These are phyloP conservation scores for Pseudovirgaria hyperparasitica DNA, from an alignment of 2,329 filamentous ascomycete genomes.

Conservation along the genomic window DNA sequence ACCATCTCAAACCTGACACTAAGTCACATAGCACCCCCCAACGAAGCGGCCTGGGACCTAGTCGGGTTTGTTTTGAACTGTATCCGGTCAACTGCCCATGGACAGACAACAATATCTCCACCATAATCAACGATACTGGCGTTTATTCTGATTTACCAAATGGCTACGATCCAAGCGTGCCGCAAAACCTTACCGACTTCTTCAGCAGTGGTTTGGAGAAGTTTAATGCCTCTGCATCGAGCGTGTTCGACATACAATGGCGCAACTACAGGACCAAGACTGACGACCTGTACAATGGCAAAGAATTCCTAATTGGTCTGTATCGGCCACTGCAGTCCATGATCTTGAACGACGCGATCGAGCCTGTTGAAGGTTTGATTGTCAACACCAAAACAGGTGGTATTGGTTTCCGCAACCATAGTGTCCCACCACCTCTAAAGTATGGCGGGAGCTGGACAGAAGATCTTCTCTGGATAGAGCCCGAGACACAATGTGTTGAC, in stretches of 20 bases:
- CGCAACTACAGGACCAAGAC: conserved; percentile 11
- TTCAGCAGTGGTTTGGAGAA: conserved; percentile 25
- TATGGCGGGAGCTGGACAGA: conserved; percentile 33
- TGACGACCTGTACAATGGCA: conserved; percentile 17
- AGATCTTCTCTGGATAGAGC: conserved; percentile 36
- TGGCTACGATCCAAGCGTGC: conserved; percentile 22
- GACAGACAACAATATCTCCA: conserved; percentile 8
- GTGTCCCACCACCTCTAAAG: conserved; percentile 17
- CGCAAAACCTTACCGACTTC: conserved; percentile 19
- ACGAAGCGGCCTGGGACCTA: conserved; percentile 19
- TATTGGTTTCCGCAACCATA: conserved; percentile 35
- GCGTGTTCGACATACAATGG: conserved; percentile 32
- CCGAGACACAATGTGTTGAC: conserved; percentile 31
- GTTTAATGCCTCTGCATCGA: conserved; percentile 23
- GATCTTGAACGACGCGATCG: conserved; percentile 19
- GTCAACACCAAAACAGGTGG: conserved; percentile 30
- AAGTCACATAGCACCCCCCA: no score
- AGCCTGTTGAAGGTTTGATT: conserved; percentile 31
- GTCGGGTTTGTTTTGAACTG: conserved; percentile 17
- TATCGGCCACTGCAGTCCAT: conserved; percentile 19
- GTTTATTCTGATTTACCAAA: conserved; percentile 9
- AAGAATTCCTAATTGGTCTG: conserved; percentile 15
- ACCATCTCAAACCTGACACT: no score
- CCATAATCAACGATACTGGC: conserved; percentile 11
- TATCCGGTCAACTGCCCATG: conserved; percentile 12